Evolutionary conservation across 2,329 filamentous ascomycete species (phyloP).

Genomic region (Botryotinia convoluta): DNA sequence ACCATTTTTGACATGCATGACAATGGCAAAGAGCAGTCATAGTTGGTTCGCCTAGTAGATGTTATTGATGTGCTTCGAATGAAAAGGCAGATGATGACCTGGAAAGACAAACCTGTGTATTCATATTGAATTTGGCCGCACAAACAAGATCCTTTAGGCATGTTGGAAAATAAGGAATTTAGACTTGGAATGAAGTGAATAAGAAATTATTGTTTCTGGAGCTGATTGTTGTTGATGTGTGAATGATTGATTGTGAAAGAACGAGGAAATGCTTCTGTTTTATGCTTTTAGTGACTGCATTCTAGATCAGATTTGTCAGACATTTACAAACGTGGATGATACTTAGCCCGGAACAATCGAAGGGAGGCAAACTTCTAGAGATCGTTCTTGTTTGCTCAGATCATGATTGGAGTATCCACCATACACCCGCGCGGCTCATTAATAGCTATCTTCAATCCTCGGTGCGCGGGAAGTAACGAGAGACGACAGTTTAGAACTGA

Average conservation of each 20-base stretch:
- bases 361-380: not conserved
- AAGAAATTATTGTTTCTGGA: not conserved
- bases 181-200: not conserved
- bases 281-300: not conserved
- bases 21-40: conserved; percentile 52
- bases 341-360: not conserved
- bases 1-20: conserved; percentile 53
- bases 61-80: not conserved
- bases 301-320: not conserved
- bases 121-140: not conserved
- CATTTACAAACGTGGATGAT: not conserved
- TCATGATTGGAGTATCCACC: not conserved
- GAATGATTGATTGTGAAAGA: not conserved
- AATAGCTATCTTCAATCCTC: too few species aligned
- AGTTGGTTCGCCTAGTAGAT: conserved; percentile 41
- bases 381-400: too few species aligned
- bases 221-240: not conserved
- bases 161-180: not conserved
- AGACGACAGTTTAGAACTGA: not conserved
- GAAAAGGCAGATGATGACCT: not conserved
- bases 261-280: not conserved
- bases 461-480: not conserved
- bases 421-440: not conserved
- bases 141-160: not conserved
- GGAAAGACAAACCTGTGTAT: not conserved